phyloP scores from a whole-genome alignment of 768 basidiomycete species.

The Hygrophoropsis aurantiaca region DNA sequence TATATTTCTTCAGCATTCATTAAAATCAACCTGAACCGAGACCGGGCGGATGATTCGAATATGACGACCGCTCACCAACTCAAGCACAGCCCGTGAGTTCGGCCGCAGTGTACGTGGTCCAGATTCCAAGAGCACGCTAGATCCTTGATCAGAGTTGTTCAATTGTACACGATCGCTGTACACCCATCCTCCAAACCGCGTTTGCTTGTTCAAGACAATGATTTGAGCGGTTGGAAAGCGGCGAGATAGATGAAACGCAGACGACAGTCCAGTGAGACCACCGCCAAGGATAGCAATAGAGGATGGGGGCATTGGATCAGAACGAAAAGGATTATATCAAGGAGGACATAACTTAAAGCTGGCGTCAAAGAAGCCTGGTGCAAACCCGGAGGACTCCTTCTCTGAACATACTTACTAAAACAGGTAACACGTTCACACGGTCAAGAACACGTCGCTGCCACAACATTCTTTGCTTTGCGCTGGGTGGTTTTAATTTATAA shows the following conservation, averaged over 20 bases:
- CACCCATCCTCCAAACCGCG: constrained; percentile 86
- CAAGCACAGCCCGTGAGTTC: constrained; percentile 67
- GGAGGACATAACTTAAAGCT: neutral
- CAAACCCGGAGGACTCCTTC: neutral
- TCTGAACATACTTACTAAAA: neutral
- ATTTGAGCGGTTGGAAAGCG: constrained; percentile 60
- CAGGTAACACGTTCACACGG: constrained; percentile 17
- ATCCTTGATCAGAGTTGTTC: constrained; percentile 21
- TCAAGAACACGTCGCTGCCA: constrained; percentile 20
- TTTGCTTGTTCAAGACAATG: constrained; percentile 65
- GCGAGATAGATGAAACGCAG: constrained; percentile 75
- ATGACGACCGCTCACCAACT: constrained; percentile 61
- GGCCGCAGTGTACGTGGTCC: constrained; percentile 89
- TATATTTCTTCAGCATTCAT: constrained; percentile 7
- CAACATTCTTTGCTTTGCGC: no score
- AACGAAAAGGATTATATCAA: neutral
- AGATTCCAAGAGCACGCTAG: constrained; percentile 67
- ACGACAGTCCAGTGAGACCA: constrained; percentile 78
- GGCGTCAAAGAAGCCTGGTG: neutral
- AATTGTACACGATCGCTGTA: constrained; percentile 55
- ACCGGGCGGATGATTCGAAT: neutral
- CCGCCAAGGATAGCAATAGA: constrained; percentile 74
- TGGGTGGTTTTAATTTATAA: no score
- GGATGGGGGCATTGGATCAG: constrained; percentile 23
- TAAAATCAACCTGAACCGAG: constrained; percentile 7